Conservation (phyloP, 805 yeast genomes). For the Groenewaldozyma tartarivorans region DNA sequence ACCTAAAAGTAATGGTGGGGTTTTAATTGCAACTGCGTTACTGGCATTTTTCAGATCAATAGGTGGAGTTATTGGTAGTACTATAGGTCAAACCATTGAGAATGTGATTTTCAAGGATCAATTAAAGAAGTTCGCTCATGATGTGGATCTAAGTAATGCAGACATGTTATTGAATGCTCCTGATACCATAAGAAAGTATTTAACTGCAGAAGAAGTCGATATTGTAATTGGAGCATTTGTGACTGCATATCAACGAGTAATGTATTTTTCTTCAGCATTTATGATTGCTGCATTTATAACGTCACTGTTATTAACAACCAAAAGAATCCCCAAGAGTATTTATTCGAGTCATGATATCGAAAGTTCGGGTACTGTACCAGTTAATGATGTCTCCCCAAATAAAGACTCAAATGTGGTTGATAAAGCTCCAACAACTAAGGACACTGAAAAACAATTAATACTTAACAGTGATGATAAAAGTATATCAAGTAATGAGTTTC, state of each 20-base stretch:
- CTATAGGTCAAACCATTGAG: conserved; percentile 34
- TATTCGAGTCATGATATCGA: not conserved
- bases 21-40: conserved; percentile 39
- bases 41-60: conserved; percentile 36
- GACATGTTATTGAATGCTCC: conserved; percentile 12
- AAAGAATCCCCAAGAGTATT: conserved; percentile 4
- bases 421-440: not conserved
- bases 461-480: not conserved
- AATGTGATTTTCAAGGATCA: conserved; percentile 23
- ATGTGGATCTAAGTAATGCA: not conserved
- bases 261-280: conserved; percentile 14
- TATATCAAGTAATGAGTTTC: not conserved
- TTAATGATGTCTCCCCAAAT: too few relatives aligned
- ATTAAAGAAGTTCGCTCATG: conserved; percentile 1
- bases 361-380: too few relatives aligned
- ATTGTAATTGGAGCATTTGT: conserved; percentile 13
- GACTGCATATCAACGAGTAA: conserved; percentile 12
- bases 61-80: conserved; percentile 36
- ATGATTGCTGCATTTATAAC: conserved; percentile 6
- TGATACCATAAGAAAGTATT: conserved; percentile 6
- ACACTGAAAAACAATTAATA: not conserved
- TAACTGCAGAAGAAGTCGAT: conserved; percentile 5
- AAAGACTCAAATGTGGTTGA: not conserved
- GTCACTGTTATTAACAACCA: conserved; percentile 13
- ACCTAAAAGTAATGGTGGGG: conserved; percentile 39